Evolutionary conservation across 1,284 basidiomycete genomes (phyloP), one percentile per base, ranked within the genome.

Genomic region (Cryptococcus sp.): DNA sequence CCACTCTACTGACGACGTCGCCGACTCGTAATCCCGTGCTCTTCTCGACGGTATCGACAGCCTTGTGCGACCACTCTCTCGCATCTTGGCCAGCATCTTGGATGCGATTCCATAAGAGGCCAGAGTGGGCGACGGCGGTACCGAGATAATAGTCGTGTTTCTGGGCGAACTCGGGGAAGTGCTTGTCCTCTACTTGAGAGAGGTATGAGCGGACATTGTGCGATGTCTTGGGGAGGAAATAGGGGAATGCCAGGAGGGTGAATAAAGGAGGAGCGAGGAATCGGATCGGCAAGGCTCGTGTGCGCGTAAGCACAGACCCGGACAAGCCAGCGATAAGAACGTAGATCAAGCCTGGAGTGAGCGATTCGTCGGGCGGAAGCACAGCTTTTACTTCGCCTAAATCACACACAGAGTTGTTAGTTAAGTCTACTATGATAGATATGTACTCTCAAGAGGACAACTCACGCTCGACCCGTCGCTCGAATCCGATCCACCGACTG

Each of bases 321-420:
- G 89, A 89, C 47, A 97, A 85, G 3, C 91, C 87, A 1, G 91
- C 87, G 41, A 97, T 85, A 48, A 91, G 90, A 55, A 92, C 87
- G 79, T 93, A 94, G 58, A 94, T 86, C 13, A 89, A 73, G 19
- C 89, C 90, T 1, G 93, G 93, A 6, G 87, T 93, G 40, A 96
- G 83, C 0, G 86, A 81, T 79, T 97, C 93, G 52, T 88, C 82
- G 0, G 86, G 83, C 1, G 89, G 86, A 23, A 90, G 79, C 67
- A 96, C 84, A 5, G 87, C 84, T 77, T 93, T 93, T 46, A 95
- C 81, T 60, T 90, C 86, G 59, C 81, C 91, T 93, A 20, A 3
- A 37, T 57, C 16, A 20, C 46, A 55, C 20, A 26, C n/a, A 15
- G 34, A 29, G 19, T 50, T 29, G 16, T 34, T 34, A 29, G 38